A percentile compares a stretch with the other conserved stretches of the same genome.
These are phyloP conservation scores for Penicillium pancosmium DNA, from an alignment of 495 filamentous ascomycete genomes.

Conservation along the genomic window DNA sequence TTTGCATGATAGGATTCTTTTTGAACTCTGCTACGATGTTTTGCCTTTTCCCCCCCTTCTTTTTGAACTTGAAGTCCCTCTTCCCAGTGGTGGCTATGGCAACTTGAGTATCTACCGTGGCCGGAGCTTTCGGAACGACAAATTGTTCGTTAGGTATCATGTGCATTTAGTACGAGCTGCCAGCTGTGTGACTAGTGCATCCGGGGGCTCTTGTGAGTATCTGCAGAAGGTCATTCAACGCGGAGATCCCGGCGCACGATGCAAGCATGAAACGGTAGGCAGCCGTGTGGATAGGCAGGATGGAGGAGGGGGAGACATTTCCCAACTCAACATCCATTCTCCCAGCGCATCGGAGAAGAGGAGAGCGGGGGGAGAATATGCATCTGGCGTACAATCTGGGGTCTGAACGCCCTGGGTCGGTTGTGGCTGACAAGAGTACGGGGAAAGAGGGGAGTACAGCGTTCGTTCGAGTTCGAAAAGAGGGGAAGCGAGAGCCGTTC, in stretches of 20 bases:
- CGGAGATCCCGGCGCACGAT: slow-evolving; percentile 15
- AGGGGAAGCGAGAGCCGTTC: neutral
- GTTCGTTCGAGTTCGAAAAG: neutral
- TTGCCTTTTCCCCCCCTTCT: no score
- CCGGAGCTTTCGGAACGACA: slow-evolving; percentile 27
- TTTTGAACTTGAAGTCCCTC: neutral
- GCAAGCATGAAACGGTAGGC: slow-evolving; percentile 15
- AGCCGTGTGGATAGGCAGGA: neutral
- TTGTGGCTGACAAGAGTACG: slow-evolving; percentile 13
- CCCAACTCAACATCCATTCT: neutral
- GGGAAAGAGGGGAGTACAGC: neutral
- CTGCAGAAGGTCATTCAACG: slow-evolving; percentile 19
- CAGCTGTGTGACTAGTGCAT: slow-evolving; percentile 10
- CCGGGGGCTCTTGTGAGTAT: slow-evolving; percentile 14
- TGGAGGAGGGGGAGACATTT: neutral
- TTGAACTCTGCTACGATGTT: neutral
- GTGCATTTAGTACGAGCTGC: slow-evolving; percentile 10
- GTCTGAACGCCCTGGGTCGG: slow-evolving; percentile 10
- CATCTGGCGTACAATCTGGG: slow-evolving; percentile 5
- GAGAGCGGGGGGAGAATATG: slow-evolving; percentile 6
- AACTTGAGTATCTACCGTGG: slow-evolving; percentile 4
- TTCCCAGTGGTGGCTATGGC: neutral
- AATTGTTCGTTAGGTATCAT: slow-evolving; percentile 13
- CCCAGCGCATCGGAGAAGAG: neutral
- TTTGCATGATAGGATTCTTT: neutral